phyloP scores from a whole-genome alignment of 164 flowering plant species.

The Sedum album region DNA sequence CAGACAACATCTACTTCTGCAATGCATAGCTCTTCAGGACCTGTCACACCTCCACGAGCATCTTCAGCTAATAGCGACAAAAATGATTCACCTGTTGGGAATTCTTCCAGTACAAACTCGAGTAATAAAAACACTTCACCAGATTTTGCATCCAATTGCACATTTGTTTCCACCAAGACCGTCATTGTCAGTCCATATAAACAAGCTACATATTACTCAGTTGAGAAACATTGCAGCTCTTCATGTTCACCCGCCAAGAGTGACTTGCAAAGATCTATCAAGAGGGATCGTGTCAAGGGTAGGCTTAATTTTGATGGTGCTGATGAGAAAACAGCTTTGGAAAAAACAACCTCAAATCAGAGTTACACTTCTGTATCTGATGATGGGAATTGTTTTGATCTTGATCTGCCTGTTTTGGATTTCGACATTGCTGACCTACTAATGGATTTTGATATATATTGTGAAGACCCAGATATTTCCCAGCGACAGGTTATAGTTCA shows the following conservation, averaged over 20 bases:
- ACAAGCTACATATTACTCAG: conserved; percentile 38
- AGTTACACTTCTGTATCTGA: conserved; percentile 35
- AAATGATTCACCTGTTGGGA: conserved; percentile 41
- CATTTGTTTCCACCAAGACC: conserved; percentile 46
- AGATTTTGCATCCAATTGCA: conserved; percentile 38
- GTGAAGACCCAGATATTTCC: conserved; percentile 26
- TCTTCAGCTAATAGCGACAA: conserved; percentile 38
- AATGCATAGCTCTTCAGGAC: conserved; percentile 35
- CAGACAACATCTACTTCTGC: conserved; percentile 23
- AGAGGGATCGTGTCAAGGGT: conserved; percentile 72
- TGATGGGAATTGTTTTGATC: conserved; percentile 42
- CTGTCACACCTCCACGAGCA: conserved; percentile 59
- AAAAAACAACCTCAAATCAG: conserved; percentile 22
- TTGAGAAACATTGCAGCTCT: conserved; percentile 45
- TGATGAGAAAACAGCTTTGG: conserved; percentile 26
- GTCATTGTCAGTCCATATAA: conserved; percentile 62
- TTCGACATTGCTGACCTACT: conserved; percentile 63
- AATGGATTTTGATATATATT: conserved; percentile 46
- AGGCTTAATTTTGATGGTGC: conserved; percentile 76
- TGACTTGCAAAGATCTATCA: conserved; percentile 28
- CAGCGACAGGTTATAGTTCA: not conserved
- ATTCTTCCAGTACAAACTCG: conserved; percentile 25
- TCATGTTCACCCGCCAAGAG: conserved; percentile 52
- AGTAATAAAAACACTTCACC: conserved; percentile 25
- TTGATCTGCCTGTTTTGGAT: conserved; percentile 62